Conservation (phyloP, 805 yeast species). For the Kuraishia capsulata region DNA sequence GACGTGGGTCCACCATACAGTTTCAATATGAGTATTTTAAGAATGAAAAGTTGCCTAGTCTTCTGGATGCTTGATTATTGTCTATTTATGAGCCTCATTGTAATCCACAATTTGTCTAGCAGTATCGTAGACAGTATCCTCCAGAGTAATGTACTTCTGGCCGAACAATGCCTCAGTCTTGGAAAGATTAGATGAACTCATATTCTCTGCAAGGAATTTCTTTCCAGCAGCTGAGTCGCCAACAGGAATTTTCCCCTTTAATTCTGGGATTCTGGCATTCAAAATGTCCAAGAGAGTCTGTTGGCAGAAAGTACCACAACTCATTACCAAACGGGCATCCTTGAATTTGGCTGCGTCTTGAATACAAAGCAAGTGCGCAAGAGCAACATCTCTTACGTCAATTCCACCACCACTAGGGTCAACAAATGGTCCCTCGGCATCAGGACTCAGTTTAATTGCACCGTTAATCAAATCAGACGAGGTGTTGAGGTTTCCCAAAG, state of each 20-base stretch:
- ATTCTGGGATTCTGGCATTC: conserved; percentile 27
- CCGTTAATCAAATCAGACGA: conserved; percentile 28
- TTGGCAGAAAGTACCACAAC: conserved; percentile 12
- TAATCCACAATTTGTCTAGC: conserved; percentile 4
- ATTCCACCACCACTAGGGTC: conserved; percentile 11
- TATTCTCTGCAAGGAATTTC: conserved; percentile 4
- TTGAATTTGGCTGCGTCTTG: conserved; percentile 23
- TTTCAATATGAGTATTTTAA: too few species aligned
- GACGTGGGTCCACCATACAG: too few species aligned
- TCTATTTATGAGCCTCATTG: too few species aligned
- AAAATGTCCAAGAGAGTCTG: conserved; percentile 20
- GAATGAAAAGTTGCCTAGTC: too few species aligned
- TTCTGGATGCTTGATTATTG: too few species aligned
- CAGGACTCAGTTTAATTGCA: conserved; percentile 18
- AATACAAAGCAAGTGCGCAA: conserved; percentile 35
- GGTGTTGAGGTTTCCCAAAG: conserved; percentile 19
- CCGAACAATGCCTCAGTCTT: conserved; percentile 4
- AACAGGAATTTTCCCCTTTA: conserved; percentile 26
- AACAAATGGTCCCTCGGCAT: conserved; percentile 7
- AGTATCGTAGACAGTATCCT: conserved; percentile 6
- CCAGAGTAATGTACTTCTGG: conserved; percentile 3
- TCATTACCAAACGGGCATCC: conserved; percentile 23
- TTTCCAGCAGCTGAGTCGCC: conserved; percentile 24
- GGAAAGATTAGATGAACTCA: neutral
- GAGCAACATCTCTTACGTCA: conserved; percentile 41